Evolutionary conservation across 805 yeast species (phyloP).

Genomic region (Candida mattraensis): DNA sequence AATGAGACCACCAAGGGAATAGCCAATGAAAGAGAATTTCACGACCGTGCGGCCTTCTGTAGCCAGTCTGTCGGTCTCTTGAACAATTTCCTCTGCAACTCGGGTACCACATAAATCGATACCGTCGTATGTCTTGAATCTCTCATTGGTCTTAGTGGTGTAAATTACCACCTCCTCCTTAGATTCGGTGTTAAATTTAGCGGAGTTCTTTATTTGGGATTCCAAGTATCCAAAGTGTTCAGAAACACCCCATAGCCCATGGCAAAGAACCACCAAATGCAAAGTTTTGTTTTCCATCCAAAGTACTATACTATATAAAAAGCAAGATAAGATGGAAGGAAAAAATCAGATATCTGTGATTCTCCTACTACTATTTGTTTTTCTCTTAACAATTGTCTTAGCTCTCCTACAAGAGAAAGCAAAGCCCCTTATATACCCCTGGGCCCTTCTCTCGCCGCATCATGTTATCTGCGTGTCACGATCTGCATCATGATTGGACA

Average conservation of each 20-base stretch:
- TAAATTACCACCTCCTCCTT: constrained; percentile 41
- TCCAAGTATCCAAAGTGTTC: constrained; percentile 65
- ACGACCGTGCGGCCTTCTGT: constrained; percentile 41
- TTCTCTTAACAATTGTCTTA: too few relatives aligned
- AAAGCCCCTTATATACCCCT: too few relatives aligned
- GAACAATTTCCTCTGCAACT: constrained; percentile 64
- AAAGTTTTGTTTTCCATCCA: constrained; percentile 26
- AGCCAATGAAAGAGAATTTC: constrained; percentile 79
- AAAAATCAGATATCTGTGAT: too few relatives aligned
- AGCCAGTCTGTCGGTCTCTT: constrained; percentile 32
- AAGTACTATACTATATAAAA: too few relatives aligned
- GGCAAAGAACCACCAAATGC: constrained; percentile 62
- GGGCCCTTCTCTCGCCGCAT: too few relatives aligned
- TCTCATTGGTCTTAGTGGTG: constrained; percentile 60
- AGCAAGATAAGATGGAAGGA: too few relatives aligned
- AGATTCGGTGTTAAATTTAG: constrained; percentile 23
- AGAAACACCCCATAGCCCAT: constrained; percentile 74
- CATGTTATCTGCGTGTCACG: too few relatives aligned
- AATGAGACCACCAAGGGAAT: constrained; percentile 86
- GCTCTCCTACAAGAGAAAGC: too few relatives aligned
- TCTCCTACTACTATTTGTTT: too few relatives aligned
- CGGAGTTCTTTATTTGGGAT: constrained; percentile 40
- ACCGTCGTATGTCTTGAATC: constrained; percentile 82
- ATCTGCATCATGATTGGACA: too few relatives aligned
- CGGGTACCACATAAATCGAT: constrained; percentile 81